Evolutionary conservation across 2,329 filamentous ascomycete species (phyloP).

Genomic region (Alternaria solani): DNA sequence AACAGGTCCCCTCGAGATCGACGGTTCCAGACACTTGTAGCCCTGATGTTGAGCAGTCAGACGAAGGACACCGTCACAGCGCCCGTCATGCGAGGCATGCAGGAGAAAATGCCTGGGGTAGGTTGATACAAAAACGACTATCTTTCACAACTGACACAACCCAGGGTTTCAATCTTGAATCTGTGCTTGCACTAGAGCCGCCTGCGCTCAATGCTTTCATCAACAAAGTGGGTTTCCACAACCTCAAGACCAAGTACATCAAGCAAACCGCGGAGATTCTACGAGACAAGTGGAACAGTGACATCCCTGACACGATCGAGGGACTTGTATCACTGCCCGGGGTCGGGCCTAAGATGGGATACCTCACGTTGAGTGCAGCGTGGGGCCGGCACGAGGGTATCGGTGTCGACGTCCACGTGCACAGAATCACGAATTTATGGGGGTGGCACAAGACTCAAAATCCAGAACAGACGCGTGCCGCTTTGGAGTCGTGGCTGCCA

Average conservation of each 20-base stretch:
- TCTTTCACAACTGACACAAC: not conserved
- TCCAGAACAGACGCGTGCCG: constrained; percentile 81
- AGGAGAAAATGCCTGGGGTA: constrained; percentile 71
- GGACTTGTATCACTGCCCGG: constrained; percentile 81
- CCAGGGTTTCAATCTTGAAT: constrained; percentile 72
- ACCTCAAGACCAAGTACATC: constrained; percentile 88
- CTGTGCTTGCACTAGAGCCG: constrained; percentile 76
- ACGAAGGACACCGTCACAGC: constrained; percentile 93
- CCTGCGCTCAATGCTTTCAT: constrained; percentile 76
- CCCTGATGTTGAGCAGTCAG: constrained; percentile 90
- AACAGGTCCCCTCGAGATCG: constrained; percentile 62
- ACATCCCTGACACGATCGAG: constrained; percentile 81
- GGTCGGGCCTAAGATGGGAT: constrained; percentile 94
- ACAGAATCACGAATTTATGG: constrained; percentile 94
- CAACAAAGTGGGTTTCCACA: constrained; percentile 88
- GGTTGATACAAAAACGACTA: not conserved
- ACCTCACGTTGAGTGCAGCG: constrained; percentile 82
- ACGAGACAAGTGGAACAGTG: constrained; percentile 71
- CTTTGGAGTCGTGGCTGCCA: constrained; percentile 83
- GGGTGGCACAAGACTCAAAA: constrained; percentile 84
- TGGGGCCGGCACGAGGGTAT: constrained; percentile 78
- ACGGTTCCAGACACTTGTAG: constrained; percentile 85
- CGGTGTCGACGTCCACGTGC: constrained; percentile 93
- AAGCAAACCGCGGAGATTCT: constrained; percentile 78
- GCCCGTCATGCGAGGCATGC: constrained; percentile 79